These are phyloP conservation scores for Pyronema domesticum DNA, from an alignment of 495 filamentous ascomycete genomes.

Conservation along the genomic window DNA sequence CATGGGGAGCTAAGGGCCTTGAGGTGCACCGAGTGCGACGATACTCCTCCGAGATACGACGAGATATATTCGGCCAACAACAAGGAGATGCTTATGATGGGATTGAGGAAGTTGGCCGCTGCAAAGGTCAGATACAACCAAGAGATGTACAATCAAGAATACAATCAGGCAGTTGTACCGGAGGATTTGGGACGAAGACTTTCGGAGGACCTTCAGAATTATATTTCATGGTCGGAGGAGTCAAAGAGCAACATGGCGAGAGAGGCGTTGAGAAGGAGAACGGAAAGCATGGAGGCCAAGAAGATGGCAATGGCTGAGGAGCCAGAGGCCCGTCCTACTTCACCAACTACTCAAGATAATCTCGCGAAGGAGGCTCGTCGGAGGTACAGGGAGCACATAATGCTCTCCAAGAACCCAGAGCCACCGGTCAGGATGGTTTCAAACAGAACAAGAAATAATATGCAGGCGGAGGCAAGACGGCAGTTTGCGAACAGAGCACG, in stretches of 20 bases:
- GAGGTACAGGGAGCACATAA: not conserved
- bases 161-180: not conserved
- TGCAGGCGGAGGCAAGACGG: too few species aligned
- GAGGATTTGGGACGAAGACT: not conserved
- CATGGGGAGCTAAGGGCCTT: not conserved
- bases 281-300: not conserved
- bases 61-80: not conserved
- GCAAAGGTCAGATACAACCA: too few species aligned
- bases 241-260: not conserved
- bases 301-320: not conserved
- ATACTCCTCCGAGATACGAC: not conserved
- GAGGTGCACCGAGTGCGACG: not conserved
- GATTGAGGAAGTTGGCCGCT: not conserved
- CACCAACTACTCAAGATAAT: not conserved
- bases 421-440: too few species aligned
- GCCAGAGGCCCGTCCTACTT: not conserved
- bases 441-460: too few species aligned
- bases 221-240: not conserved
- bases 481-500: too few species aligned
- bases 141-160: not conserved
- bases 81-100: not conserved
- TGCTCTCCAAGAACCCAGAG: too few species aligned
- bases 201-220: not conserved
- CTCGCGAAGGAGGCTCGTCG: not conserved
- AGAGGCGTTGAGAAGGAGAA: not conserved